Base-by-base conservation (phyloP, 1,284 basidiomycete genomes). In the Cystobasidiaceae sp. region DNA sequence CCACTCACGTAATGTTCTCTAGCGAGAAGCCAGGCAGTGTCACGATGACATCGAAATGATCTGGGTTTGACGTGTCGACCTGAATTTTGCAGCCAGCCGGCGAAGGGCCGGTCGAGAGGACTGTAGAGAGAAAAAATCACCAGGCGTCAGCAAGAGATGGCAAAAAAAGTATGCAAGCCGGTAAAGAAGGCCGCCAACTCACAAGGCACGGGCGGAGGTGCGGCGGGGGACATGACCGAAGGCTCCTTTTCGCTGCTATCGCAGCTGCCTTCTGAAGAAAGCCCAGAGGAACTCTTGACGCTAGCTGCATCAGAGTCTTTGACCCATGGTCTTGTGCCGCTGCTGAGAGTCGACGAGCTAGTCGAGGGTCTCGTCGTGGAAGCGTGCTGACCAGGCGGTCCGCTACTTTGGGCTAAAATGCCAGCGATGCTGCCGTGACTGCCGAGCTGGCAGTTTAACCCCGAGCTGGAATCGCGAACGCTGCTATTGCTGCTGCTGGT, bases 1-100 rank as follows among this genome's bases (percentile, higher is more conserved):
- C 11, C 4, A 39, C 60, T 30, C 9, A 64, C 61, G 61, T 64
- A 19, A 64, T 64, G 30, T 64, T 64, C 30, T 64, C 61, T n/a
- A 54, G 51, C 17, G 41, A 32, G 44, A 64, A 64, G 5, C 61
- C 61, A 45, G 61, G 61, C 23, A 64, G 34, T 4, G 51, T 55
- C 23, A 51, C 52, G 28, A 55, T 33, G 4, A 64, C 52, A 28
- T 46, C 51, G 43, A 64, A 64, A 11, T 51, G 49, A 33, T 64
- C 61, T 25, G 61, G 41, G 9, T 51, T 23, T 1, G 41, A 27
- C 2, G 61, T 52, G 44, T 64, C 61, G 21, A 64, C 61, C n/a
- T 23, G 19, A 17, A 64, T 64, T 44, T 48, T 64, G 61, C 61
- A 64, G 13, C 61, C 61, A 21, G 51, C 39, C 17, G 61, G 61